Evolutionary conservation across 805 yeast genomes (phyloP).

Genomic region (Starmerella asiatica): DNA sequence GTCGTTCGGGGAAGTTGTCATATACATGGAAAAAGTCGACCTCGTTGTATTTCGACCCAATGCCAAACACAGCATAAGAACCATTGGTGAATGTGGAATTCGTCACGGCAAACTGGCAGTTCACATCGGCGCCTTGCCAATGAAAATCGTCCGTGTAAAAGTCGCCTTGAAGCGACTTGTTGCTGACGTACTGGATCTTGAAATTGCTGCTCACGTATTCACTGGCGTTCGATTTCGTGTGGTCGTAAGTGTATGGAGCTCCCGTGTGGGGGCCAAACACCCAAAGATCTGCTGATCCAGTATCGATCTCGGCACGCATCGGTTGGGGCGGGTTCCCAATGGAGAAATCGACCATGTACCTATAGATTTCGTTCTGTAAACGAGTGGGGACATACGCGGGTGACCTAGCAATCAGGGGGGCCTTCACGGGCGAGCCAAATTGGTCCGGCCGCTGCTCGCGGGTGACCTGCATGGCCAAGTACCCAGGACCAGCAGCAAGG

Average conservation of each 20-base stretch:
- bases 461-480: conserved; percentile 3
- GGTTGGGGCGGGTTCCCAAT: background rate
- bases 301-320: conserved; percentile 32
- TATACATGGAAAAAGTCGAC: conserved; percentile 10
- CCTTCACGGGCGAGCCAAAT: background rate
- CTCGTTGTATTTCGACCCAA: conserved; percentile 1
- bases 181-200: conserved; percentile 27
- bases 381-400: background rate
- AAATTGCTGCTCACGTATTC: conserved; percentile 16
- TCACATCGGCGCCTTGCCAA: conserved; percentile 35
- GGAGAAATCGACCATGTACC: background rate
- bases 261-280: conserved; percentile 24
- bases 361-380: background rate
- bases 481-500: conserved; percentile 4
- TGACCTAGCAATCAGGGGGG: background rate
- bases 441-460: background rate
- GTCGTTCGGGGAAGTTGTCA: conserved; percentile 25
- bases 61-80: conserved; percentile 6
- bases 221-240: conserved; percentile 18
- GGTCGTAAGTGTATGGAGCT: conserved; percentile 3
- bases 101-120: conserved; percentile 8
- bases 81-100: background rate
- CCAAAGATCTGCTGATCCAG: conserved; percentile 63
- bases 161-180: conserved; percentile 32
- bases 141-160: conserved; percentile 49